These are phyloP conservation scores for Plantago lanceolata DNA, from an alignment of 305 asterid species.

Conservation along the genomic window DNA sequence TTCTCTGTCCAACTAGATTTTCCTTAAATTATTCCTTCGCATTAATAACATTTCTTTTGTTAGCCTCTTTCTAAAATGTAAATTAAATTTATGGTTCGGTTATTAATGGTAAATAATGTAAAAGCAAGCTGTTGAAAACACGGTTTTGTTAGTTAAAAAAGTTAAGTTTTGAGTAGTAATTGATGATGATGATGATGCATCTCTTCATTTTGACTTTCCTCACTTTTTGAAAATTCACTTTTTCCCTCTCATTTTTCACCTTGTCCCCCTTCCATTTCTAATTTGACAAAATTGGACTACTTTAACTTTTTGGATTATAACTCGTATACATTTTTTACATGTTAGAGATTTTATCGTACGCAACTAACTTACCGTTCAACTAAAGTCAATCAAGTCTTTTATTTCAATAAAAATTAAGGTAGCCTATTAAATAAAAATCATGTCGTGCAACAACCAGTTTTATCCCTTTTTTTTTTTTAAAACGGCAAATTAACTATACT, in stretches of 20 bases:
- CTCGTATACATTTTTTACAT: too few relatives aligned
- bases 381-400: too few relatives aligned
- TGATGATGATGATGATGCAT: slow-evolving; percentile 1
- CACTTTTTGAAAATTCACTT: not conserved
- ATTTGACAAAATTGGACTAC: not conserved
- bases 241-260: not conserved
- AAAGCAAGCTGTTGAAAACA: slow-evolving; percentile 34
- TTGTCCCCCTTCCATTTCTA: not conserved
- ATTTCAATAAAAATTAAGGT: too few relatives aligned
- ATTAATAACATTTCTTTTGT: slow-evolving; percentile 18
- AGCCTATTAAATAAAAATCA: too few relatives aligned
- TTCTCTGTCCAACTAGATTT: slow-evolving; percentile 25
- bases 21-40: slow-evolving; percentile 24
- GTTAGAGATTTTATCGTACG: too few relatives aligned
- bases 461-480: too few relatives aligned
- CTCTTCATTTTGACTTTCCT: not conserved
- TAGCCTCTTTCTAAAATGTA: slow-evolving; percentile 6
- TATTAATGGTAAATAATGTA: slow-evolving; percentile 10
- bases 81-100: not conserved
- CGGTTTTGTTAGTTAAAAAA: slow-evolving; percentile 47
- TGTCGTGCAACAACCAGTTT: too few relatives aligned
- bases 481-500: too few relatives aligned
- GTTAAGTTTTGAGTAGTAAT: slow-evolving; percentile 18
- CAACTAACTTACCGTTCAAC: too few relatives aligned
- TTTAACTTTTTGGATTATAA: too few relatives aligned